These are phyloP conservation scores for Colletotrichum sp. DNA, from an alignment of 2,329 filamentous ascomycete genomes.

Conservation along the genomic window DNA sequence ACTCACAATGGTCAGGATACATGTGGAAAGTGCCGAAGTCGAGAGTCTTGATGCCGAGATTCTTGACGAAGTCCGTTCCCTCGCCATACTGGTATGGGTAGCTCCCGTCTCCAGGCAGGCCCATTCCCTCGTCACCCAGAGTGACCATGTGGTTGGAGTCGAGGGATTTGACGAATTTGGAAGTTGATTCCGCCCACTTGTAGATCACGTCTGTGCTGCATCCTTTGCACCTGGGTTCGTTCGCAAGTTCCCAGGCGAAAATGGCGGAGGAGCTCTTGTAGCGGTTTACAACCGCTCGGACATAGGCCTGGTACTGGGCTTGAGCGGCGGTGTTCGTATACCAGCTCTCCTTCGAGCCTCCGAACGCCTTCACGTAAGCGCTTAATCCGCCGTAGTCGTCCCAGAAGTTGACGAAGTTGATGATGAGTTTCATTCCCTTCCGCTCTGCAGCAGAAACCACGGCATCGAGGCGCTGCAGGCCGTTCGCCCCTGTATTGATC, in stretches of 20 bases:
- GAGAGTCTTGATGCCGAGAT: conserved; percentile 56
- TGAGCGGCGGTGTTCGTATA: conserved; percentile 61
- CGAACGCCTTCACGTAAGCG: conserved; percentile 64
- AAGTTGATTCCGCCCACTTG: conserved; percentile 65
- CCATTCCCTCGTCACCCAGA: conserved; percentile 63
- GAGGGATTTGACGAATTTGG: conserved; percentile 67
- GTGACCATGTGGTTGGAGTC: conserved; percentile 68
- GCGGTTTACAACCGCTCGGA: conserved; percentile 52
- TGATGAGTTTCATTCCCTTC: conserved; percentile 66
- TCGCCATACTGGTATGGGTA: conserved; percentile 58
- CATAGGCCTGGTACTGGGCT: conserved; percentile 59
- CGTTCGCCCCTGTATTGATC: conserved; percentile 68
- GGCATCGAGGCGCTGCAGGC: conserved; percentile 65
- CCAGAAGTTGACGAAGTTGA: conserved; percentile 72
- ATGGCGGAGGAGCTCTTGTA: conserved; percentile 53
- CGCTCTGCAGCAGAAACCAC: conserved; percentile 65
- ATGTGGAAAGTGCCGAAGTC: conserved; percentile 47
- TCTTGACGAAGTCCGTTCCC: conserved; percentile 55
- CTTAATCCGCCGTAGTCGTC: conserved; percentile 69
- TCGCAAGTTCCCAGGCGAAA: conserved; percentile 61
- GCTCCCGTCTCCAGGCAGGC: conserved; percentile 50
- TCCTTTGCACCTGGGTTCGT: conserved; percentile 64
- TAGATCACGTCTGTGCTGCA: conserved; percentile 63
- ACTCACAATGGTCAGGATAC: conserved; percentile 34
- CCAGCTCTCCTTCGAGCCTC: conserved; percentile 57